Conservation (phyloP, 495 filamentous ascomycete species). For the Saxophila tyrrhenica region DNA sequence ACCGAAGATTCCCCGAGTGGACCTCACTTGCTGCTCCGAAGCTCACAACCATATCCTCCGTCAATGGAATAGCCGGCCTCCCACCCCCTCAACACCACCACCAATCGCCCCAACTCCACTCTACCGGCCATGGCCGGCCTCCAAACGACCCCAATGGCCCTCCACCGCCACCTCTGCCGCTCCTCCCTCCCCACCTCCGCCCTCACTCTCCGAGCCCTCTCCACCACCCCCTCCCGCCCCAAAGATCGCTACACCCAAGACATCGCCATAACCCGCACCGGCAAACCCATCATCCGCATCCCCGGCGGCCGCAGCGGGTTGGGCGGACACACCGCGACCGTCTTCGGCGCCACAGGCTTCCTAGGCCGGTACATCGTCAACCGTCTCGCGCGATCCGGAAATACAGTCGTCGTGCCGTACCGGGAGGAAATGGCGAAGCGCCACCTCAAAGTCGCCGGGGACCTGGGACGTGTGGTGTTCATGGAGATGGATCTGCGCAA, state of each 20-base stretch:
- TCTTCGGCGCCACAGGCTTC: slow-evolving; percentile 95
- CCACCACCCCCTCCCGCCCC: background rate
- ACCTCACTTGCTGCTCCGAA: background rate
- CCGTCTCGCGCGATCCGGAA: slow-evolving; percentile 55
- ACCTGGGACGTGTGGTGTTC: slow-evolving; percentile 81
- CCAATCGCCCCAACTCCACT: background rate
- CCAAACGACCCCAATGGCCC: slow-evolving; percentile 13
- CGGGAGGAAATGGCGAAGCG: slow-evolving; percentile 96
- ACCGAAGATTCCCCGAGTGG: too few relatives aligned
- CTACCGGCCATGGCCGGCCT: slow-evolving; percentile 17
- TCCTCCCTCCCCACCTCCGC: slow-evolving; percentile 4
- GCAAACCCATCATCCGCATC: slow-evolving; percentile 33
- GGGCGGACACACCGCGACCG: slow-evolving; percentile 72
- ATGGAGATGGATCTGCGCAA: slow-evolving; percentile 93
- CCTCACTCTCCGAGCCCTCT: background rate
- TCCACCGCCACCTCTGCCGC: slow-evolving; percentile 17
- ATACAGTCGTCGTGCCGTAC: slow-evolving; percentile 85
- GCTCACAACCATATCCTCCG: background rate
- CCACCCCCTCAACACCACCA: background rate
- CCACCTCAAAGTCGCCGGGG: slow-evolving; percentile 87
- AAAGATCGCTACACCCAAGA: slow-evolving; percentile 20
- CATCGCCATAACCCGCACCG: slow-evolving; percentile 33
- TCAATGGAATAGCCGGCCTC: background rate
- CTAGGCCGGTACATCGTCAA: slow-evolving; percentile 97
- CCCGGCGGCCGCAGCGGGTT: slow-evolving; percentile 29